Base-by-base conservation (phyloP, 768 basidiomycete species). In the Macrolepiota fuliginosa region DNA sequence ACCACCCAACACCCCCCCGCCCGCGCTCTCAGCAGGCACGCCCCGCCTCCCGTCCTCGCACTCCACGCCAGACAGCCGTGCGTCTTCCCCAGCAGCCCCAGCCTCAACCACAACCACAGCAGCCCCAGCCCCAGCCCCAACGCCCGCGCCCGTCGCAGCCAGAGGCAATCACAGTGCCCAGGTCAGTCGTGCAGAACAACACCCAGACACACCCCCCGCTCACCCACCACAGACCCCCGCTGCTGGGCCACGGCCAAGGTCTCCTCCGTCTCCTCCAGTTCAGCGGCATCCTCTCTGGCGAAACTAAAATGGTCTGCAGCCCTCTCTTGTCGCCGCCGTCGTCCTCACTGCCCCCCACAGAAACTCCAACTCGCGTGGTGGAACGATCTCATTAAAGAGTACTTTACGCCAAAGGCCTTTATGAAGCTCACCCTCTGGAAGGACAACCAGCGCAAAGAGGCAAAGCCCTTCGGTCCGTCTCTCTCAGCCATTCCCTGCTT, bases 351-450 rank as follows among this genome's bases (percentile, higher is more conserved):
- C 11, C 47, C 0, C 58, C 25, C 57, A 15, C 51, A 89, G 81
- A 89, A 90, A 81, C 70, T 85, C 53, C 80, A 84, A 66, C 74
- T 90, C 50, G 77, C 81, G 13, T 89, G 82, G 77, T 94, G 92
- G 92, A 76, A 78, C 11, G 75, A 76, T 2, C 67, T 91, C 39
- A 82, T 92, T 62, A 78, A 79, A 53, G 84, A 88, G 29, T 92
- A 87, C 65, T 94, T 93, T 68, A 83, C 84, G 9, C 81, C 85
- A 2, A 83, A 84, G 62, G 88, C 90, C 22, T 73, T 83, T 50
- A 85, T 93, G 84, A 90, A 86, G 70, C 80, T 94, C 66, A 92
- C 90, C 2, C 74, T 94, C n/a, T 93, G 92, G 92, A 91, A 91
- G 70, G 91, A 92, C 71, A 92, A 90, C 67, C 84, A 86, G 69